Percentiles rank a stretch among this genome's conserved stretches.
These are phyloP conservation scores for Cyberlindnera mycetangii DNA, from an alignment of 805 yeast species.

Conservation along the genomic window DNA sequence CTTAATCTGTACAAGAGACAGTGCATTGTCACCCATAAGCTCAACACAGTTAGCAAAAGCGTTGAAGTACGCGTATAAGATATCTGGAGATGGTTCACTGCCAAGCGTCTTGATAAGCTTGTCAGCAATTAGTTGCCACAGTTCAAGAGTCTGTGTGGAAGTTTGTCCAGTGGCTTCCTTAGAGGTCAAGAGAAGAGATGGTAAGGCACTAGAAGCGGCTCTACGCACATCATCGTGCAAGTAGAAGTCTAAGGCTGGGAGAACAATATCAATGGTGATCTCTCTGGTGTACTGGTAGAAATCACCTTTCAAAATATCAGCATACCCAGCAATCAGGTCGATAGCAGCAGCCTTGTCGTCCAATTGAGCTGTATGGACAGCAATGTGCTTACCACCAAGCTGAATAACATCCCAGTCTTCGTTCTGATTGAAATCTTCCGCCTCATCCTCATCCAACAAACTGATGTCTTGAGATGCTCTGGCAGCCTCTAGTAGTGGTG, in stretches of 20 bases:
- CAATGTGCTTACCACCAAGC: constrained; percentile 87
- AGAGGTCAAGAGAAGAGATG: constrained; percentile 69
- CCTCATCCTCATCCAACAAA: constrained; percentile 82
- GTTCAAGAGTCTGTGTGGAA: constrained; percentile 56
- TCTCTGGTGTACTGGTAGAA: constrained; percentile 83
- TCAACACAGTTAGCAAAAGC: constrained; percentile 66
- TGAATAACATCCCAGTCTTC: constrained; percentile 96
- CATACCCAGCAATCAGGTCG: constrained; percentile 81
- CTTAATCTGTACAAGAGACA: constrained; percentile 52
- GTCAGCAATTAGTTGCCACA: constrained; percentile 70
- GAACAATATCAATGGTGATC: constrained; percentile 70
- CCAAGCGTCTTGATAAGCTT: constrained; percentile 66
- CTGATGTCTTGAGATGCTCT: constrained; percentile 88
- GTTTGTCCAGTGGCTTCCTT: constrained; percentile 44
- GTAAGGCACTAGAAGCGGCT: constrained; percentile 82
- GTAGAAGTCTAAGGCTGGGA: constrained; percentile 88
- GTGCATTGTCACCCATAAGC: constrained; percentile 61
- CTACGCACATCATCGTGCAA: constrained; percentile 93
- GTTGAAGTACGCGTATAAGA: constrained; percentile 73
- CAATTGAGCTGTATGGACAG: constrained; percentile 89
- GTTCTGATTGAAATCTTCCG: constrained; percentile 76
- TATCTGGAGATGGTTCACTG: constrained; percentile 80
- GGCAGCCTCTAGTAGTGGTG: constrained; percentile 84
- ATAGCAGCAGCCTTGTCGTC: constrained; percentile 94
- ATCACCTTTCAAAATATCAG: constrained; percentile 75